phyloP scores from a whole-genome alignment of 2,329 filamentous ascomycete species.

The Cladorrhinum sp. region DNA sequence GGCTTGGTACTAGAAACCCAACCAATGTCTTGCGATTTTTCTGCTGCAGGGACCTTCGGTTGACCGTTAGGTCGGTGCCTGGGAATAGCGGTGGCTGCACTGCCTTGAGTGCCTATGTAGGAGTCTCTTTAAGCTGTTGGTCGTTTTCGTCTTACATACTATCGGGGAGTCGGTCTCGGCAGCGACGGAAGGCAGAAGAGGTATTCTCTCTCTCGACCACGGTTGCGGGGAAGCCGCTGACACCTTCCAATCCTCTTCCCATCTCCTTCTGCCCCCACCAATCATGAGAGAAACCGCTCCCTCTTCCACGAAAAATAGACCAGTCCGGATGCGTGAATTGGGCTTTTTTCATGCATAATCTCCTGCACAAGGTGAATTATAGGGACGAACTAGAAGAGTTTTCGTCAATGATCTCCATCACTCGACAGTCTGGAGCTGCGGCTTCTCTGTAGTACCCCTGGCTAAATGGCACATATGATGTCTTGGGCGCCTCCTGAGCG shows the following conservation, averaged over 20 bases:
- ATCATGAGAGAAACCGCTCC: background rate
- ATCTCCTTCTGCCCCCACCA: background rate
- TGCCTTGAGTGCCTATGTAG: background rate
- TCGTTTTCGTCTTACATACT: background rate
- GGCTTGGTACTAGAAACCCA: background rate
- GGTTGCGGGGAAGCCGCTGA: background rate
- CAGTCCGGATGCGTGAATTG: background rate
- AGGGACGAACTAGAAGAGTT: background rate
- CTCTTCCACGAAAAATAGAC: background rate
- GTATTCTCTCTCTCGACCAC: background rate
- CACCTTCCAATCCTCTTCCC: background rate
- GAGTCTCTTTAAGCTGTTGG: background rate
- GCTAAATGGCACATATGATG: constrained; percentile 5
- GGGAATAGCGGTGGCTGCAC: no score
- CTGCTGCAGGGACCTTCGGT: constrained; percentile 1
- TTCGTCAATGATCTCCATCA: background rate
- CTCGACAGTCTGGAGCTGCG: constrained; percentile 7
- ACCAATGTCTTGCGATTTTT: background rate
- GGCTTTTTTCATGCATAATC: background rate
- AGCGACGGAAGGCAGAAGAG: background rate
- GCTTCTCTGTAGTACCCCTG: constrained; percentile 1
- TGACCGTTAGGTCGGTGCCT: background rate
- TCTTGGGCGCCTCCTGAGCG: background rate
- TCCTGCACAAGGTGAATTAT: background rate
- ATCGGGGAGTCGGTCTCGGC: constrained; percentile 3